Evolutionary conservation across 225 moss, liverwort and hornwort species (phyloP).

Genomic region (Pseudisothecium myosuroides): DNA sequence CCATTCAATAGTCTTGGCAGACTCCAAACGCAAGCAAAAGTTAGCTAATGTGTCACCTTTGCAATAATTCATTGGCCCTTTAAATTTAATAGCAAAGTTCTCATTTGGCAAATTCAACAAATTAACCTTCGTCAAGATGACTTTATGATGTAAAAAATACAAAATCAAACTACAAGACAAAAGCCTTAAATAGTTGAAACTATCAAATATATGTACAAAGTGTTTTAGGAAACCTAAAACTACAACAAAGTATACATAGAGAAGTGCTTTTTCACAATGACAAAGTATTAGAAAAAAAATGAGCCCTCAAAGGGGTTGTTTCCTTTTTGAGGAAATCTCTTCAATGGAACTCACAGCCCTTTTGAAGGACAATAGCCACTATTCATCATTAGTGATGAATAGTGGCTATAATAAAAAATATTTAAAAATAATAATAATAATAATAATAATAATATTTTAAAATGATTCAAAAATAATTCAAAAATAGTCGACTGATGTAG

Average conservation of each 20-base stretch:
- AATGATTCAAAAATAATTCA: no score
- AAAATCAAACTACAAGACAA: rapidly evolving
- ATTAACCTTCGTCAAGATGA: rapidly evolving
- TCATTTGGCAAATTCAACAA: background rate
- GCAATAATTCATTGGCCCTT: background rate
- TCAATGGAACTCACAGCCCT: no score
- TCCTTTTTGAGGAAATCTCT: no score
- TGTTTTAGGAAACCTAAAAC: background rate
- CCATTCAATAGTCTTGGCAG: rapidly evolving
- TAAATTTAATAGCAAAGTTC: background rate
- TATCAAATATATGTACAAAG: rapidly evolving
- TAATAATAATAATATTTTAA: no score
- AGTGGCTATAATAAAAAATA: no score
- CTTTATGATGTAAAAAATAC: background rate
- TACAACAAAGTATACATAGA: background rate
- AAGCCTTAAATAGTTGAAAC: background rate
- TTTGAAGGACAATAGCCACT: no score
- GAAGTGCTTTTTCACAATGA: rapidly evolving
- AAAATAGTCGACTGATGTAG: no score
- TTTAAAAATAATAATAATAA: no score
- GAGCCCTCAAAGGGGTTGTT: no score
- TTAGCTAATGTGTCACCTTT: rapidly evolving
- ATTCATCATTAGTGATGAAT: no score
- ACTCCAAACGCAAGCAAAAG: background rate
- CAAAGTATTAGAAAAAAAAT: no score